Evolutionary conservation across 805 yeast species (phyloP).

Genomic region (Tetrapisispora phaffii): DNA sequence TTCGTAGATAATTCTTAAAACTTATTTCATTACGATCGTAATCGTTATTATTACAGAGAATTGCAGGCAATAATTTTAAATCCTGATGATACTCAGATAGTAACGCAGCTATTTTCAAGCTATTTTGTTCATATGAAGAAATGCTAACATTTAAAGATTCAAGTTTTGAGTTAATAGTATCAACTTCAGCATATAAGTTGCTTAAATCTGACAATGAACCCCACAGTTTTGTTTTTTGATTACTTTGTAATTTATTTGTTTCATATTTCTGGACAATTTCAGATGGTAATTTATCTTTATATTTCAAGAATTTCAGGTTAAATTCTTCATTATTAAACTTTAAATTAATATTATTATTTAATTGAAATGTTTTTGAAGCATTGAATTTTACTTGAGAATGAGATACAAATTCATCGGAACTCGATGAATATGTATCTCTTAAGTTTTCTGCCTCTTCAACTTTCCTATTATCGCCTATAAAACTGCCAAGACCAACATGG

Average conservation of each 20-base stretch:
- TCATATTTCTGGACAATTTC: not conserved
- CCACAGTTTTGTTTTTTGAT: not conserved
- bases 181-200: not conserved
- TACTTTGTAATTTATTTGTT: not conserved
- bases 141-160: not conserved
- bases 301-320: not conserved
- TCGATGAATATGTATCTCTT: not conserved
- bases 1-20: not conserved
- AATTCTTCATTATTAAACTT: not conserved
- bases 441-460: not conserved
- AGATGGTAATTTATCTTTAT: not conserved
- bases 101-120: not conserved
- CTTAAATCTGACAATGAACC: not conserved
- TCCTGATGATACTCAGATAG: not conserved
- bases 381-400: conserved; percentile 7
- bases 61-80: not conserved
- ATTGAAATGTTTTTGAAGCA: not conserved
- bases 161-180: not conserved
- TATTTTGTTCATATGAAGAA: not conserved
- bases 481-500: conserved; percentile 68
- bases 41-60: not conserved
- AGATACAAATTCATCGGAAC: conserved; percentile 13
- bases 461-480: not conserved
- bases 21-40: not conserved
- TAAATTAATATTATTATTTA: not conserved